Evolutionary conservation across 2,329 filamentous ascomycete species (phyloP), one percentile per base, ranked within the genome.

Genomic region (Penicillium sp.): DNA sequence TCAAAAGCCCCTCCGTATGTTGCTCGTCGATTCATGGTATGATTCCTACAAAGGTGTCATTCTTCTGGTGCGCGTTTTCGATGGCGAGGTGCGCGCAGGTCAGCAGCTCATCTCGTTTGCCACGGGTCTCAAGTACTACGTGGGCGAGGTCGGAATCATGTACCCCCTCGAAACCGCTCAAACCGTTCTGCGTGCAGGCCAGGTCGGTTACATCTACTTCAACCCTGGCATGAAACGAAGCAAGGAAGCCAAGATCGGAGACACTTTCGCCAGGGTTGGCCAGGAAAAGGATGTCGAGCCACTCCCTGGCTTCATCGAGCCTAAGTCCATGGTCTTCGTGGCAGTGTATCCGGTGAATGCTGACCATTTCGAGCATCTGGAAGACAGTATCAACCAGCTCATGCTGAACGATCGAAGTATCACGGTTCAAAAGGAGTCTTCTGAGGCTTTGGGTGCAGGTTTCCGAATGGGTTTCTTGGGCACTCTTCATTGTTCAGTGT

Each of bases 301-400:
- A 12, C 86, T 92, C 49, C 90, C 91, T 0, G 94, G 93, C 2
- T 99, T 99, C 56, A 93, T 96, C 68, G 94, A 99, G 71, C 93
- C 94, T 1, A 95, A 99, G 71, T 88, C 92, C 6, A 99, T 99
- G 94, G 94, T 99, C 4, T 99, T 99, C 63, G 94, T 99, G 4
- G 92, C 93, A 0, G 94, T 94, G 0, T 99, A 96, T 64, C 94
- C 94, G 0, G 91, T 92, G 0, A 92, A 99, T 65, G 91, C 95
- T 62, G 80, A 86, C 63, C 90, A 96, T 70, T 93, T 95, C 67
- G 82, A 84, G 41, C 88, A 91, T 66, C 78, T 99, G 4, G 90
- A 95, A 58, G 93, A 97, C 70, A 96, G 91, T 70, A 96, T 99
- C 67, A 87, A 88, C 55, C 93, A 97, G 69, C 85, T 99, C 13